Evolutionary conservation across 768 basidiomycete genomes (phyloP), one percentile per base, ranked within the genome.

Genomic region (Porphyrellus cyaneotinctus): DNA sequence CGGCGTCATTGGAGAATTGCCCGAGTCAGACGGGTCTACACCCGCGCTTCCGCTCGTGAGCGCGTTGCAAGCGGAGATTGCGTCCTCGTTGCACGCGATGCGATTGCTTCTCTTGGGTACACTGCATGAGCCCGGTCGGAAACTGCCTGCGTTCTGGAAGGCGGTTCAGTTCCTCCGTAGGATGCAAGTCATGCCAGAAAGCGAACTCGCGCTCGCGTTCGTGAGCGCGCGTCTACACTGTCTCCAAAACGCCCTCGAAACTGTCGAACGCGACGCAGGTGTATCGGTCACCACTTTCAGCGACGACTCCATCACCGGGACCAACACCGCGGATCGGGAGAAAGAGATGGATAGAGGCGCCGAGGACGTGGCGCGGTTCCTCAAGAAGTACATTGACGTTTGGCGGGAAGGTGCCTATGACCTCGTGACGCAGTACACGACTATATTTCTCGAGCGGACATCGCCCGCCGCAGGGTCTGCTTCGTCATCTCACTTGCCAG

Each of bases 351-450:
- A 85, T 45, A 71, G 79, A 47, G 82, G 86, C 53, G 79, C 78
- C 51, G 85, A 86, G 52, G 89, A 91, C 52, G 75, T 89, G 39
- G 81, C 86, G 32, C 74, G 85, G 32, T 93, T 85, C 70, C 74
- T 95, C 56, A 86, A 91, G 62, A 86, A 83, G 64, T 94, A 92
- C 69, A 83, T 95, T 58, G 95, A 95, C 63, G 70, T 84, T 12
- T 97, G 95, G 86, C 77, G 94, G 47, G 95, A 97, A 71, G 86
- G 89, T 42, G 88, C 92, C 20, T 89, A 95, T 72, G 93, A 97
- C 68, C 82, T 95, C 68, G 79, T 95, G 59, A 88, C 88, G 15
- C 93, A 95, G 65, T 97, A 84, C 62, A 79, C 86, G 3, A 84
- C 91, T 35, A 93, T 97, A 57, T 95, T 97, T 69, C 81, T 94